A percentile compares a stretch with the other conserved stretches of the same genome.
These are phyloP conservation scores for Dichomitus squalens DNA, from an alignment of 1,284 basidiomycete genomes.

Conservation along the genomic window DNA sequence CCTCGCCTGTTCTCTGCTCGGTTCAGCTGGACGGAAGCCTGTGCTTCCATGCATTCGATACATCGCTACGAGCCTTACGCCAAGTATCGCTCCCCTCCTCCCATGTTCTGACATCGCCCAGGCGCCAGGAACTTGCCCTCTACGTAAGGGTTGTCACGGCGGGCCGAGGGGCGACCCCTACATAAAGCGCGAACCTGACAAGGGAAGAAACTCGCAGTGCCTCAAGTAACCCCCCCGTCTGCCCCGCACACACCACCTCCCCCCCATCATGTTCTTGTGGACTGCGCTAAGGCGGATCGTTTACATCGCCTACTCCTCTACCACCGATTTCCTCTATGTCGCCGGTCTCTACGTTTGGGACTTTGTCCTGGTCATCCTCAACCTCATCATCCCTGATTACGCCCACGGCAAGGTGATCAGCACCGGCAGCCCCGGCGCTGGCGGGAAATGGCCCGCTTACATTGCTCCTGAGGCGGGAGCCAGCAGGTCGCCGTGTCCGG, in stretches of 20 bases:
- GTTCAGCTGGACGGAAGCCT: too few species aligned
- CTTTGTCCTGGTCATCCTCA: slow-evolving; percentile 50
- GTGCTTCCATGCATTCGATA: too few species aligned
- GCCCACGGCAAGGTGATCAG: slow-evolving; percentile 56
- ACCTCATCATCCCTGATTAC: slow-evolving; percentile 52
- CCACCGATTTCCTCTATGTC: slow-evolving; percentile 14
- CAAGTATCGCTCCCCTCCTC: too few species aligned
- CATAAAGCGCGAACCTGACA: too few species aligned
- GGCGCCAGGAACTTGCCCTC: too few species aligned
- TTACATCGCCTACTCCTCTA: slow-evolving; percentile 10
- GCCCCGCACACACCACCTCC: background rate
- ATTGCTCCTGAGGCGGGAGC: slow-evolving; percentile 56
- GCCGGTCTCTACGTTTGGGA: slow-evolving; percentile 38
- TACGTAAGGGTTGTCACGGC: too few species aligned
- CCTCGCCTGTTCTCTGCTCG: too few species aligned
- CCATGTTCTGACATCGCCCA: too few species aligned
- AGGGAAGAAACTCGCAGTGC: background rate
- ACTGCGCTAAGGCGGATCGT: slow-evolving; percentile 18
- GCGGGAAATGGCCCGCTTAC: slow-evolving; percentile 70
- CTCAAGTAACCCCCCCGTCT: background rate
- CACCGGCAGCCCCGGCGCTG: slow-evolving; percentile 54
- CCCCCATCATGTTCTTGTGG: background rate
- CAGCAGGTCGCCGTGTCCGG: slow-evolving; percentile 69
- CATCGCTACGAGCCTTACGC: too few species aligned
- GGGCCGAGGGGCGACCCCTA: too few species aligned